Percentiles rank a stretch among this genome's conserved stretches.
These are phyloP conservation scores for Microdochium bolleyi DNA, from an alignment of 2,329 filamentous ascomycete genomes.

Conservation along the genomic window DNA sequence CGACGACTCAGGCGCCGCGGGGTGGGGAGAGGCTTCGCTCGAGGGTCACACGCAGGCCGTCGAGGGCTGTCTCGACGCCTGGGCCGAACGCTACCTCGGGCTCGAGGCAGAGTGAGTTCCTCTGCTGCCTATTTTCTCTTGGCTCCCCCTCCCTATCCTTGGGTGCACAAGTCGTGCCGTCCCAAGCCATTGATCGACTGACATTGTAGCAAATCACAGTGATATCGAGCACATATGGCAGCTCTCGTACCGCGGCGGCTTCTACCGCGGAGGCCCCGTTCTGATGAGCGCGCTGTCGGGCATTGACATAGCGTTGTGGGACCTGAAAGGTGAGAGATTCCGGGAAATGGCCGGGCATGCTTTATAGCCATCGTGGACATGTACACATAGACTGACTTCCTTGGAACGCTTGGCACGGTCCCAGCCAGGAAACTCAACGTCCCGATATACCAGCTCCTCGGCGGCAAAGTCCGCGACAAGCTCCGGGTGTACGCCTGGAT, in stretches of 20 bases:
- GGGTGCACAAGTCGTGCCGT: too few relatives aligned
- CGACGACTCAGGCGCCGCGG: constrained; percentile 54
- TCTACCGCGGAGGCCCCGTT: constrained; percentile 72
- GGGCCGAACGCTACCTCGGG: constrained; percentile 52
- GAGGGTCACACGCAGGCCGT: constrained; percentile 69
- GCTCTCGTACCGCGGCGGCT: constrained; percentile 59
- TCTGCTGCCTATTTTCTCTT: not conserved
- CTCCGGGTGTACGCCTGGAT: constrained; percentile 74
- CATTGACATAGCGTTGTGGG: constrained; percentile 75
- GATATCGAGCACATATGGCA: constrained; percentile 81
- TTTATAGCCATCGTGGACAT: too few relatives aligned
- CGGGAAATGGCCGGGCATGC: too few relatives aligned
- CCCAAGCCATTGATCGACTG: not conserved
- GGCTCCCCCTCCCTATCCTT: too few relatives aligned
- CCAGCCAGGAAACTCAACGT: constrained; percentile 43
- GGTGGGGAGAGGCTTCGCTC: constrained; percentile 69
- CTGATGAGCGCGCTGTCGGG: constrained; percentile 74
- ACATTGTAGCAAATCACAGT: constrained; percentile 25
- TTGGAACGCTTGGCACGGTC: too few relatives aligned
- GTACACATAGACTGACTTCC: too few relatives aligned
- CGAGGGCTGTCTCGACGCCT: constrained; percentile 64
- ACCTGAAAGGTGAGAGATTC: constrained; percentile 50
- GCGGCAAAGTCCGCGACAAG: constrained; percentile 64
- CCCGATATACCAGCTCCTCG: constrained; percentile 65
- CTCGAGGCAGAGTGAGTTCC: constrained; percentile 60